phyloP scores from a whole-genome alignment of 768 basidiomycete genomes.

The Coprinopsis strossmayeri region DNA sequence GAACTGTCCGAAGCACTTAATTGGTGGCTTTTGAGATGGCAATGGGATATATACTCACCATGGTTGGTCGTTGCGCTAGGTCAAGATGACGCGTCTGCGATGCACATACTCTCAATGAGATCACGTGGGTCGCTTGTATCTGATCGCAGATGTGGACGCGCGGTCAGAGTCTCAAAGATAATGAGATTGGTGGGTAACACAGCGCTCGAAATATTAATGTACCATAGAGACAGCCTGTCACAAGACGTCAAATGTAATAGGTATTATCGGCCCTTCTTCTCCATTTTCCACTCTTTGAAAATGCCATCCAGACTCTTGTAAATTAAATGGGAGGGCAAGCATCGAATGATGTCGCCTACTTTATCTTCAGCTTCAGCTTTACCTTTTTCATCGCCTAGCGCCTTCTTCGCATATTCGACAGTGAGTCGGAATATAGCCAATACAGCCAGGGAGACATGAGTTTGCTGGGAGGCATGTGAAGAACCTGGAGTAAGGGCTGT shows the following conservation, averaged over 20 bases:
- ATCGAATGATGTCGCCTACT: constrained; percentile 85
- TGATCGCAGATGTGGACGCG: no score
- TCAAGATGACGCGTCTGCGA: constrained; percentile 11
- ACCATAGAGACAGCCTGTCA: no score
- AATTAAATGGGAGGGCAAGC: constrained; percentile 79
- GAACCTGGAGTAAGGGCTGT: constrained; percentile 69
- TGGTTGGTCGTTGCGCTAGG: constrained; percentile 19
- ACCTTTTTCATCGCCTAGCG: constrained; percentile 52
- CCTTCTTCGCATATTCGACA: constrained; percentile 74
- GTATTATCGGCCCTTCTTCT: constrained; percentile 53
- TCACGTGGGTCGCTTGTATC: constrained; percentile 3
- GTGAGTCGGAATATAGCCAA: constrained; percentile 85
- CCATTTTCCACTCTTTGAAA: constrained; percentile 87
- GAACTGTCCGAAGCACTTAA: constrained; percentile 48
- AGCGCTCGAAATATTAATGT: no score
- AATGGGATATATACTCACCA: constrained; percentile 23
- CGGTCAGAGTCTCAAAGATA: no score
- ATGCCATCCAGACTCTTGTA: constrained; percentile 92
- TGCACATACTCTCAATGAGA: neutral
- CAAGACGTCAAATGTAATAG: neutral
- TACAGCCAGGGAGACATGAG: constrained; percentile 89
- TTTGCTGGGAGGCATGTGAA: constrained; percentile 83
- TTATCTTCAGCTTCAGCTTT: constrained; percentile 67
- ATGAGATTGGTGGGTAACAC: no score
- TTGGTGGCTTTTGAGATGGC: neutral